Percentiles rank a stretch among this genome's conserved stretches.
phyloP scores from a whole-genome alignment of 257 asterid genomes.

The Przewalskia tangutica region DNA sequence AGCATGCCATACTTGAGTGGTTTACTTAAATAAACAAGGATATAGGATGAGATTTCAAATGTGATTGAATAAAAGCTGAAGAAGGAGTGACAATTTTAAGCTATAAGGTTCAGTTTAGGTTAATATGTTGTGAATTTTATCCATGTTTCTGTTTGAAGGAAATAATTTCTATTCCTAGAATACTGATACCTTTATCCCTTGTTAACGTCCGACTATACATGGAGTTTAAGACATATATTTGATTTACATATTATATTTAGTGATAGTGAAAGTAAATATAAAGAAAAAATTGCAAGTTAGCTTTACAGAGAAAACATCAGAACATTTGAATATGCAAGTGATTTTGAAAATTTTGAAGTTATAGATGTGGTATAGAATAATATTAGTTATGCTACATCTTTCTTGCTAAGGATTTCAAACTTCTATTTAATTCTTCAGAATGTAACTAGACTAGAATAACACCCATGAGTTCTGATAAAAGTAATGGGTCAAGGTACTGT shows the following conservation, averaged over 20 bases:
- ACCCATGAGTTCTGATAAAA: not conserved
- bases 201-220: not conserved
- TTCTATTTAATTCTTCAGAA: not conserved
- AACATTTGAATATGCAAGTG: not conserved
- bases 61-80: not conserved
- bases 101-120: not conserved
- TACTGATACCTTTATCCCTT: not conserved
- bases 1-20: not conserved
- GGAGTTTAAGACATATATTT: not conserved
- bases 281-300: not conserved
- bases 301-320: not conserved
- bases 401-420: not conserved
- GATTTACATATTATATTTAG: not conserved
- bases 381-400: not conserved
- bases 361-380: not conserved
- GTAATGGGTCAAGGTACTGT: not conserved
- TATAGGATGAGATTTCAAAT: not conserved
- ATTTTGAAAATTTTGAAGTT: not conserved
- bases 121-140: too few relatives aligned
- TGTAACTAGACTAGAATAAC: not conserved
- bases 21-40: too few relatives aligned
- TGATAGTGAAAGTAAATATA: not conserved
- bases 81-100: not conserved
- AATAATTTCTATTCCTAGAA: not conserved
- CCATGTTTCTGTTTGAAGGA: not conserved